phyloP scores from a whole-genome alignment of 2,329 filamentous ascomycete species.

The Botryotinia narcissicola region DNA sequence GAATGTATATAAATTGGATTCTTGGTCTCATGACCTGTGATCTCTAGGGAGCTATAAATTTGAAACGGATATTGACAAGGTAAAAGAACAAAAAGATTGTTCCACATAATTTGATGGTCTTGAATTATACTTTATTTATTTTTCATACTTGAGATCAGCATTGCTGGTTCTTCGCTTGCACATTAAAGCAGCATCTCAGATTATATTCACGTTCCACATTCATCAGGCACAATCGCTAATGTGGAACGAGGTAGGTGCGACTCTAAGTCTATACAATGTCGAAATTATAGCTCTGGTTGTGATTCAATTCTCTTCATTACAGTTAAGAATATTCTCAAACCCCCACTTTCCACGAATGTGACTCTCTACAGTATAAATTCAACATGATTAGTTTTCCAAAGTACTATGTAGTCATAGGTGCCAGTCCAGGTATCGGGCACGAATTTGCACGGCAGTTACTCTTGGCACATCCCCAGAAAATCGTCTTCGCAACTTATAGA shows the following conservation, averaged over 20 bases:
- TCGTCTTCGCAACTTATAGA: constrained; percentile 48
- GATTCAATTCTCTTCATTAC: background rate
- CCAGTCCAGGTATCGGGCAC: constrained; percentile 48
- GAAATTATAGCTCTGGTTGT: background rate
- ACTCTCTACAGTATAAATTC: background rate
- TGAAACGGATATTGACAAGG: background rate
- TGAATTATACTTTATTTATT: background rate
- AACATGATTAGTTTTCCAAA: background rate
- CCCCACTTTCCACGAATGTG: background rate
- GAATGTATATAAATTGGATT: constrained; percentile 5
- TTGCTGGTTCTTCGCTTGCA: background rate
- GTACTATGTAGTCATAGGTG: constrained; percentile 43
- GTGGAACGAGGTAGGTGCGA: background rate
- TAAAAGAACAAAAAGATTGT: too few species aligned
- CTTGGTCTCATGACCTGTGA: background rate
- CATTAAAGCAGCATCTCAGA: background rate
- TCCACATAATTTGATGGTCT: fast-evolving
- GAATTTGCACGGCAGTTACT: constrained; percentile 41
- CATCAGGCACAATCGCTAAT: background rate
- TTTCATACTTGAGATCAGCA: background rate
- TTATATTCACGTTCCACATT: background rate
- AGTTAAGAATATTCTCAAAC: background rate
- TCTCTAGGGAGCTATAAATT: background rate
- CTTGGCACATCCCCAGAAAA: constrained; percentile 41
- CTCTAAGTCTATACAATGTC: background rate